Base-by-base conservation (phyloP, 2,329 filamentous ascomycete species). In the Cladosporium oxysporum region DNA sequence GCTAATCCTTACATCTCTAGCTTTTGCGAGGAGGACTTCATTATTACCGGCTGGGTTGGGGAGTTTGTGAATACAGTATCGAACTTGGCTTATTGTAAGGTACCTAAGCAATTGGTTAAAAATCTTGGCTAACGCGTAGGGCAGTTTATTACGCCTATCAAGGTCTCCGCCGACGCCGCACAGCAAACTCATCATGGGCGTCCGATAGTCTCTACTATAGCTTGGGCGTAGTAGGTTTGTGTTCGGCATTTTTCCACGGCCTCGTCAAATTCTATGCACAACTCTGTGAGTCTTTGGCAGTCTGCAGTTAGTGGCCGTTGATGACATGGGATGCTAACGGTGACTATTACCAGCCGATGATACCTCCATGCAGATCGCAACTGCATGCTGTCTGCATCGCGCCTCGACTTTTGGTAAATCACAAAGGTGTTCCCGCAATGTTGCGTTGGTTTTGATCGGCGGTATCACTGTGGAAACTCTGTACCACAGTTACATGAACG, bases 21-120 rank as follows among this genome's bases (percentile, higher is more conserved):
- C 44, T 65, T 65, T 26, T 65, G 63, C n/a, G 63, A 65, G 29
- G 63, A 65, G 23, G 63, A 65, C 44, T 65, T 59, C 63, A 65
- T 65, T 29, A 33, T 65, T 10, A 53, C 63, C 8, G 63, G 63
- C 35, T 65, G 63, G 63, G 29, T 60, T 7, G 63, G 55, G 31
- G 63, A 65, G 47, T 65, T 65, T 14, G 35, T 60, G 10, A 65
- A 65, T 29, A 65, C 63, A 16, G n/a, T 65, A 28, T 53, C 63
- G 18, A 65, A 65, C 31, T 53, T 65, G 44, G 63, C 63, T 11
- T 65, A 65, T 47, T 50, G 63, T 65, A 60, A 31, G 63, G 8
- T 31, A 5, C 23, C 1, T 5, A 49, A 33, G 31, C 14, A 23
- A 11, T 23, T 37, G 2, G 26, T 0, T 35, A 1, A 29, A 14